Base-by-base conservation (phyloP, 2,329 filamentous ascomycete genomes). In the Aspergillus tanneri region DNA sequence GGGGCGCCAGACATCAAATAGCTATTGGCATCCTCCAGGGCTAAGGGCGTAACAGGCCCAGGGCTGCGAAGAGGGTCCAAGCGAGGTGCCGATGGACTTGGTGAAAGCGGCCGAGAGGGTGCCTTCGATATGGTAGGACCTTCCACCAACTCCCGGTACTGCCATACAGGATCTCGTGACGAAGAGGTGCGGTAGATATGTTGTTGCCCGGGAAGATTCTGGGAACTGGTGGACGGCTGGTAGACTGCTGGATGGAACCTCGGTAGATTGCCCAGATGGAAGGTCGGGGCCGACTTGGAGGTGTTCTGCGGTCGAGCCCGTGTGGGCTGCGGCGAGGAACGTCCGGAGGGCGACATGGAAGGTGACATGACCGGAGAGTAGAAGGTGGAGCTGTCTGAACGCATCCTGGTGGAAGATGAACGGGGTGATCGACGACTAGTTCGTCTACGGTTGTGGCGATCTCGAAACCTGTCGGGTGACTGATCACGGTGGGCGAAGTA, bases 201-300 rank as follows among this genome's bases (percentile, higher is more conserved):
- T 21, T 66, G 65, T 49, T 66, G 69, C 11, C 47, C 49, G 18
- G 55, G 54, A 21, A 53, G 22, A 21, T 49, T 57, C 43, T 61
- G 58, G 8, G 59, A 50, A 40, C 47, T 57, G 34, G 53, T 53
- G 7, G 58, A 50, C 5, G 68, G 60, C 43, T 69, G 70, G 50
- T 74, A 76, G 47, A 73, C 69, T 8, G 72, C 67, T 1, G 73
- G 73, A 55, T 76, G 72, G 53, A 73, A 75, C 22, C 72, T 67
- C n/a, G 73, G 73, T 14, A 76, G 61, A 38, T 56, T 70, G 36
- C 64, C 65, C 10, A 75, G 66, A 38, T 72, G 64, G 57, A 73
- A 66, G 21, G 61, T 55, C 11, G 68, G 62, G 11, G 62, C 58
- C n/a, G 66, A 55, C 54, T 73, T 72, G 44, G 67, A 47, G 19